phyloP scores from a whole-genome alignment of 2,329 filamentous ascomycete species.

The Aspergillus sp. region DNA sequence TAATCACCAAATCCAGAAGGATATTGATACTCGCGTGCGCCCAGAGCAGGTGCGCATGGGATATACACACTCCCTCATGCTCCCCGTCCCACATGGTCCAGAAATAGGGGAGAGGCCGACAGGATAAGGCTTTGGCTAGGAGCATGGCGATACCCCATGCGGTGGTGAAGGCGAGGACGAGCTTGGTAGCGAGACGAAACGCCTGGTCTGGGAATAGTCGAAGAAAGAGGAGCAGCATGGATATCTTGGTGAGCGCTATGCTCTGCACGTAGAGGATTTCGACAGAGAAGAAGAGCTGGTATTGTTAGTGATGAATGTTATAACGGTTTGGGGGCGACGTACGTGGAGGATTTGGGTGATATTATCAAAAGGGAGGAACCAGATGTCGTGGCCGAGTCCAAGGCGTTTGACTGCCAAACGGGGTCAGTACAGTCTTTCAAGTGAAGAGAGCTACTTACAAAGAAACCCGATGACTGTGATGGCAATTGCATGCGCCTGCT shows the following conservation, averaged over 20 bases:
- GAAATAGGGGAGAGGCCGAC: neutral
- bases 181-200: neutral
- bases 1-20: neutral
- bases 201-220: neutral
- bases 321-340: neutral
- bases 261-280: conserved; percentile 1
- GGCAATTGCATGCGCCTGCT: neutral
- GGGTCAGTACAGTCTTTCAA: neutral
- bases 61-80: neutral
- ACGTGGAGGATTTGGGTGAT: conserved; percentile 2
- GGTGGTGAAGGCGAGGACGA: neutral
- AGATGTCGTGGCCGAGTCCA: conserved; percentile 5
- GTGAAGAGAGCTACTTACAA: neutral
- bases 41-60: neutral
- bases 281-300: neutral
- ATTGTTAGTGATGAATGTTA: neutral
- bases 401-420: neutral
- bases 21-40: conserved; percentile 5
- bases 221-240: conserved; percentile 8
- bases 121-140: neutral
- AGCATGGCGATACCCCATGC: neutral
- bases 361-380: neutral
- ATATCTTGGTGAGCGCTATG: neutral
- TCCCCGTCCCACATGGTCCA: conserved; percentile 9
- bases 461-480: neutral